Evolutionary conservation across 306 rosid species (phyloP).

Genomic region (Acmispon strigosus): DNA sequence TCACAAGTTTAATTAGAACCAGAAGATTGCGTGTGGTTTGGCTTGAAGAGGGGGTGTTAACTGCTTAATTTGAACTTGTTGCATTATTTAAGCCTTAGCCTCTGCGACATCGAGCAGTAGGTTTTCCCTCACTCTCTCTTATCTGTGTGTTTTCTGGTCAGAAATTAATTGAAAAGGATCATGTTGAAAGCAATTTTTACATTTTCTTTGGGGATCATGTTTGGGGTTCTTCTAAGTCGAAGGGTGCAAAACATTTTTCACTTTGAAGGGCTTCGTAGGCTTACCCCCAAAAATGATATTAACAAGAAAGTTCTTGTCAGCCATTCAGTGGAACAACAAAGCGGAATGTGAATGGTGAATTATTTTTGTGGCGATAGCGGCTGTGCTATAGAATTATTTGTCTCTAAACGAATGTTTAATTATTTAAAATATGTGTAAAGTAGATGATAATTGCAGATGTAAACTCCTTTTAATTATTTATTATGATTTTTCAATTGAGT

Average conservation of each 20-base stretch:
- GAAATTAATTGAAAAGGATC: neutral
- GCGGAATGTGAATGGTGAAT: too few species aligned
- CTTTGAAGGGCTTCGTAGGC: constrained; percentile 9
- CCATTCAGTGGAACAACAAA: neutral
- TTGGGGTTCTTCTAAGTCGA: constrained; percentile 13
- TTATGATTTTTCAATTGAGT: too few species aligned
- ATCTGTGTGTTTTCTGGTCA: neutral
- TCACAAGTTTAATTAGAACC: neutral
- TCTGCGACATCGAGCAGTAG: neutral
- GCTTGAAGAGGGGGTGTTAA: constrained; percentile 1
- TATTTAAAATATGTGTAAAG: too few species aligned
- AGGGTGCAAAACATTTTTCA: neutral
- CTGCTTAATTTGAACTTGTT: neutral
- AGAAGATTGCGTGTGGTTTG: neutral
- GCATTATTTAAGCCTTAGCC: neutral
- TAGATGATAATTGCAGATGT: too few species aligned
- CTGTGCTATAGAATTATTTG: too few species aligned
- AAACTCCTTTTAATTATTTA: too few species aligned
- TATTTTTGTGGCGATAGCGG: too few species aligned
- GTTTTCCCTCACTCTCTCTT: neutral
- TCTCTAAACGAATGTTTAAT: too few species aligned
- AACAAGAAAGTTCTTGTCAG: constrained; percentile 17
- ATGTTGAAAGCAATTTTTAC: constrained; percentile 25
- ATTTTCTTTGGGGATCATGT: constrained; percentile 27
- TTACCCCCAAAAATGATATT: constrained; percentile 1